Percentiles rank a stretch among this genome's conserved stretches.
phyloP scores from a whole-genome alignment of 2,329 filamentous ascomycete genomes.

The Colletotrichum sp. region DNA sequence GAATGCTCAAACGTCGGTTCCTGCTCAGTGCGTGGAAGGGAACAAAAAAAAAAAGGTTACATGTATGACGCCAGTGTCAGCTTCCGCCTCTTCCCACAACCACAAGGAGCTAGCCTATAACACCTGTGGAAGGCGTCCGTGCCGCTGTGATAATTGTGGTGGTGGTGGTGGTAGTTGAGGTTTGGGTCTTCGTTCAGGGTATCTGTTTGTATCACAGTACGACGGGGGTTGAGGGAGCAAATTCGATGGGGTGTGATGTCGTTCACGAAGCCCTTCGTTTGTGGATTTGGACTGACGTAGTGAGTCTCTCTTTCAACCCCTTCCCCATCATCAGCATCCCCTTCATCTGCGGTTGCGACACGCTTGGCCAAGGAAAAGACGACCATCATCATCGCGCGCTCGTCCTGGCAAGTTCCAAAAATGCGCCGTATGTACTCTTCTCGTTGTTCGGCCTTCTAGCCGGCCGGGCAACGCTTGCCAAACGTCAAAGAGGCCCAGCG shows the following conservation, averaged over 20 bases:
- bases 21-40: not conserved
- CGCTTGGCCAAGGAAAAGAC: not conserved
- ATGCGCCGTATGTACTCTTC: not conserved
- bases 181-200: not conserved
- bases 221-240: not conserved
- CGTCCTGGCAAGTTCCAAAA: not conserved
- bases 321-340: not conserved
- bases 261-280: not conserved
- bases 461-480: slow-evolving; percentile 9
- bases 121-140: not conserved
- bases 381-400: not conserved
- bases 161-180: not conserved
- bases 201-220: not conserved
- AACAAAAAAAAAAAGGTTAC: not conserved
- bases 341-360: not conserved
- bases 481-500: slow-evolving; percentile 1
- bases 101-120: not conserved
- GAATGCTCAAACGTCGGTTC: slow-evolving; percentile 2
- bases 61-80: slow-evolving; percentile 20
- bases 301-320: not conserved
- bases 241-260: not conserved
- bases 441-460: slow-evolving; percentile 7
- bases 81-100: not conserved
- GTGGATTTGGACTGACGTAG: slow-evolving; percentile 19
- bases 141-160: not conserved